Evolutionary conservation across 2,329 filamentous ascomycete species (phyloP).

Genomic region (Diaporthe velutina): DNA sequence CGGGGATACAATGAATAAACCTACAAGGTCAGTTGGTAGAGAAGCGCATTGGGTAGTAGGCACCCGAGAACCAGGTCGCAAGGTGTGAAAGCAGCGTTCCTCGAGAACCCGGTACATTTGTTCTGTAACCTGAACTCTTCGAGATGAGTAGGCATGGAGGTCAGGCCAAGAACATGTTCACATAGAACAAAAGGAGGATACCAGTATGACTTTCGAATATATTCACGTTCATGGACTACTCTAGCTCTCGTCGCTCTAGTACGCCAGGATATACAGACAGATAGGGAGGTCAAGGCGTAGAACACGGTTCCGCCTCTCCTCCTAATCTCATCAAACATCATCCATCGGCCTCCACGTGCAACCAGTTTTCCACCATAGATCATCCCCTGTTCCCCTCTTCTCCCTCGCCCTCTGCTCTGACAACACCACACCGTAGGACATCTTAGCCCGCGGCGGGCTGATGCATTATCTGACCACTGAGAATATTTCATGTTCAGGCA

Average conservation of each 20-base stretch:
- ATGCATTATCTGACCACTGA: conserved; percentile 12
- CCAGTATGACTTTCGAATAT: not conserved
- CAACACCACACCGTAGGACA: not conserved
- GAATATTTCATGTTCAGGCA: not conserved
- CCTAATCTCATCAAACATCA: not conserved
- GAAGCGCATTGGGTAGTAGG: not conserved
- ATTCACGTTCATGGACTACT: conserved; percentile 23
- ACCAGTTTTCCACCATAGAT: not conserved
- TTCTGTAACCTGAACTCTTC: not conserved
- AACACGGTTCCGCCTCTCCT: not conserved
- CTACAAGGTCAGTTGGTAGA: not conserved
- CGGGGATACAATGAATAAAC: not conserved
- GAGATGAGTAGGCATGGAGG: not conserved
- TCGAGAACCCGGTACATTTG: not conserved
- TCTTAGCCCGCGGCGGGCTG: not conserved
- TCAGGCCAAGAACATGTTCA: not conserved
- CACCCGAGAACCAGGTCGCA: not conserved
- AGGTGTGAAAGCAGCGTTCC: not conserved
- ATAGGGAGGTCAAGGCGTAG: conserved; percentile 20
- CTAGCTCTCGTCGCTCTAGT: conserved; percentile 14
- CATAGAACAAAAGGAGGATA: no score
- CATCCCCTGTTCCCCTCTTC: not conserved
- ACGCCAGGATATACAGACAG: conserved; percentile 19
- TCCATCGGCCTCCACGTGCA: not conserved
- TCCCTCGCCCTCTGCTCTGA: not conserved